phyloP scores from a whole-genome alignment of 2,329 filamentous ascomycete genomes.

The Remersonia thermophila region DNA sequence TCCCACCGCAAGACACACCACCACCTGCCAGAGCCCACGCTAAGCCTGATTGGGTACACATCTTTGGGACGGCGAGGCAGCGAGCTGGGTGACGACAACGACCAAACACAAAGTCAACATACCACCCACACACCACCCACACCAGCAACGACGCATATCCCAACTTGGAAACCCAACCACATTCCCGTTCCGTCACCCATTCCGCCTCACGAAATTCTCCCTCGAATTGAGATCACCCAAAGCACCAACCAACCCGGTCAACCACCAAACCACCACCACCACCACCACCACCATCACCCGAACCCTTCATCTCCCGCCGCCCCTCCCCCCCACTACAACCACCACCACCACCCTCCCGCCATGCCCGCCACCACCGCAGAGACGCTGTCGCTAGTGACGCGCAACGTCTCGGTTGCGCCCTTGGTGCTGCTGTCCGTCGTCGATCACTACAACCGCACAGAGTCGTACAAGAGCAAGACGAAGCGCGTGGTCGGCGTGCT shows the following conservation, averaged over 20 bases:
- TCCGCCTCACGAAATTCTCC: too few relatives aligned
- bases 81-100: constrained; percentile 18
- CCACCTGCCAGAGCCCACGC: constrained; percentile 4
- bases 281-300: constrained; percentile 5
- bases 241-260: too few relatives aligned
- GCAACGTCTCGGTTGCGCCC: constrained; percentile 92
- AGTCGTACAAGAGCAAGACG: constrained; percentile 71
- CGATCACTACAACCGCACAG: constrained; percentile 93
- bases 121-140: too few relatives aligned
- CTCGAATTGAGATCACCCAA: too few relatives aligned
- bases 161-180: too few relatives aligned
- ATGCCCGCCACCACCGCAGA: constrained; percentile 98
- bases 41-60: constrained; percentile 17
- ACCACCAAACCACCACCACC: too few relatives aligned
- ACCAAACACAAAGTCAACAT: background rate
- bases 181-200: too few relatives aligned
- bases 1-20: background rate
- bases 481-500: constrained; percentile 89
- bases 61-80: constrained; percentile 17
- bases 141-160: too few relatives aligned
- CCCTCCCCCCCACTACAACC: constrained; percentile 2
- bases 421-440: constrained; percentile 94
- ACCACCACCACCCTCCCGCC: background rate
- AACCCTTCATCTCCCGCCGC: constrained; percentile 4
- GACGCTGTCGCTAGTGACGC: constrained; percentile 85